These are phyloP conservation scores for Ophiostoma australiae DNA, from an alignment of 2,329 filamentous ascomycete species.

Conservation along the genomic window DNA sequence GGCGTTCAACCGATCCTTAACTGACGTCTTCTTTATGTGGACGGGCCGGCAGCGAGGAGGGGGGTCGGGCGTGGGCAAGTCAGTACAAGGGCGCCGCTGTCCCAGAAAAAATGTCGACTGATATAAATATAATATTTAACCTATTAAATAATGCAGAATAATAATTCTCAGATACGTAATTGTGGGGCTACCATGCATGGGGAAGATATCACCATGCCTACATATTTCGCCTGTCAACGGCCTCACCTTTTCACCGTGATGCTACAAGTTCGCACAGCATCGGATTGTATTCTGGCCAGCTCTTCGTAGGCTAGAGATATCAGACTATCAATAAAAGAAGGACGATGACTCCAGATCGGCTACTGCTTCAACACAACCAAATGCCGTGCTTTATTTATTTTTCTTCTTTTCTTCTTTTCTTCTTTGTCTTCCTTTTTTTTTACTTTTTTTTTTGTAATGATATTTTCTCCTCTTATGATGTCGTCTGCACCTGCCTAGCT, in stretches of 20 bases:
- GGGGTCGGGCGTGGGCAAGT: conserved; percentile 1
- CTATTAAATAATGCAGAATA: not conserved
- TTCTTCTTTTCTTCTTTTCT: not conserved
- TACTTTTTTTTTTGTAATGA: not conserved
- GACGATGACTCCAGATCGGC: not conserved
- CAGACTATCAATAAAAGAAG: not conserved
- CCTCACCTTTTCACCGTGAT: not conserved
- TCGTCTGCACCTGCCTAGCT: not conserved
- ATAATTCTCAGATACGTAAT: not conserved
- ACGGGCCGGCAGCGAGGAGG: not conserved
- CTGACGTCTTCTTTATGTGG: not conserved
- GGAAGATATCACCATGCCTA: not conserved
- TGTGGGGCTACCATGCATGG: not conserved
- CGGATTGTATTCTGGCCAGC: not conserved
- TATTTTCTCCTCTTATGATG: not conserved
- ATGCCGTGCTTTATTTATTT: not conserved
- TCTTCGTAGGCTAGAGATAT: not conserved
- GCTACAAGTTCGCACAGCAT: not conserved
- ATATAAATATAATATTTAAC: not conserved
- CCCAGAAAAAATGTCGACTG: not conserved
- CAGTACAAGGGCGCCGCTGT: not conserved
- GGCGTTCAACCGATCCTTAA: not conserved
- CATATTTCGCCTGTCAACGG: not conserved
- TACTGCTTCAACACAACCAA: not conserved
- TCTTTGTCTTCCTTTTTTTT: not conserved